Evolutionary conservation across 441 rosid genomes (phyloP).

Genomic region (Corymbia calophylla): DNA sequence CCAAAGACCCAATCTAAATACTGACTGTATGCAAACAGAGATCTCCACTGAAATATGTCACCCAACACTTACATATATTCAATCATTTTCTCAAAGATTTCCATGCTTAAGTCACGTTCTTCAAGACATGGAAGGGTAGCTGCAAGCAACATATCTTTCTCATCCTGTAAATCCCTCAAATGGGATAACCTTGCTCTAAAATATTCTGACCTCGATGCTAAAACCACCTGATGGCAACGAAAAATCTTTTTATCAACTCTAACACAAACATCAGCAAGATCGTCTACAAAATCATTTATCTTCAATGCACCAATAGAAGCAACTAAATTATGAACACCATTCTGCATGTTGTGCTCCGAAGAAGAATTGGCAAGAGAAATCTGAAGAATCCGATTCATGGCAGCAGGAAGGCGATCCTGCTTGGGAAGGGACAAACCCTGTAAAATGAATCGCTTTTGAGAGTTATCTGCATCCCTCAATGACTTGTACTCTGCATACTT

Average conservation of each 20-base stretch:
- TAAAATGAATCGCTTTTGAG: slow-evolving; percentile 84
- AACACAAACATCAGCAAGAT: slow-evolving; percentile 85
- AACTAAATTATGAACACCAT: slow-evolving; percentile 19
- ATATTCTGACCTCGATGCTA: slow-evolving; percentile 95
- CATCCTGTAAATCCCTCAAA: slow-evolving; percentile 69
- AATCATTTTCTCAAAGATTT: slow-evolving; percentile 82
- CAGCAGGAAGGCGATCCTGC: slow-evolving; percentile 86
- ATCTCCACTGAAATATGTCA: not conserved
- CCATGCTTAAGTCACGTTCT: slow-evolving; percentile 80
- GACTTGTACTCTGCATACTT: slow-evolving; percentile 76
- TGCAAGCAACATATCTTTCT: slow-evolving; percentile 31
- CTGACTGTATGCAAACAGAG: not conserved
- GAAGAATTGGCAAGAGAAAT: slow-evolving; percentile 40
- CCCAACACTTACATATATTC: slow-evolving; percentile 83
- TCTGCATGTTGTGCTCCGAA: slow-evolving; percentile 15
- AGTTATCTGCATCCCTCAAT: slow-evolving; percentile 70
- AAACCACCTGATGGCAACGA: slow-evolving; percentile 87
- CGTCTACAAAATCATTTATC: slow-evolving; percentile 36
- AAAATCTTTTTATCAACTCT: slow-evolving; percentile 58
- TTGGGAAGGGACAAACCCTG: slow-evolving; percentile 80
- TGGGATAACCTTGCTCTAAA: slow-evolving; percentile 79
- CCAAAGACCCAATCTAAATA: not conserved
- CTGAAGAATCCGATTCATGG: slow-evolving; percentile 54
- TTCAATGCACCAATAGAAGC: slow-evolving; percentile 27
- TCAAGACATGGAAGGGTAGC: slow-evolving; percentile 58